Percentiles rank a stretch among this genome's conserved stretches.
Conservation (phyloP, 371 early-diverging fungal genomes). For the Saksenaea vasiformis region DNA sequence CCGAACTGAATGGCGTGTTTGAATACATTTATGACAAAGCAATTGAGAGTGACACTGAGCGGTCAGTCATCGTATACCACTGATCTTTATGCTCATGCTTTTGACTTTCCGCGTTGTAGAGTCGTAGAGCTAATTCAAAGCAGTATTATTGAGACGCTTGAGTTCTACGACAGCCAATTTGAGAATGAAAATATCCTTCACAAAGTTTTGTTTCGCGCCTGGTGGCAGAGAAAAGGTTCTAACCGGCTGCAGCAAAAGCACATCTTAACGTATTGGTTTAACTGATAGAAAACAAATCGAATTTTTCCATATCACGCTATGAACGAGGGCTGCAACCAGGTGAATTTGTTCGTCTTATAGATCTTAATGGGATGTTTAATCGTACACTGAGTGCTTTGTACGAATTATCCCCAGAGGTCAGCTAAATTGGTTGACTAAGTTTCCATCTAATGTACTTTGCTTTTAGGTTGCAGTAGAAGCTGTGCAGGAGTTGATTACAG, state of each 20-base stretch:
- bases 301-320: slow-evolving; percentile 29
- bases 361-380: slow-evolving; percentile 3
- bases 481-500: background rate
- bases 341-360: slow-evolving; percentile 15
- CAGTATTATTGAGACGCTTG: slow-evolving; percentile 10
- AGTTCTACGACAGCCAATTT: slow-evolving; percentile 7
- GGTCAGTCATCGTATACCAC: background rate
- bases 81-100: background rate
- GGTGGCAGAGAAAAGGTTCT: slow-evolving; percentile 18
- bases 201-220: slow-evolving; percentile 22
- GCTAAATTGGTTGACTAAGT: background rate
- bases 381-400: slow-evolving; percentile 9
- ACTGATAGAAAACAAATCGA: slow-evolving; percentile 9
- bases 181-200: slow-evolving; percentile 14
- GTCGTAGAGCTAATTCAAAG: background rate
- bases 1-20: slow-evolving; percentile 23
- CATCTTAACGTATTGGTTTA: background rate
- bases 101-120: background rate
- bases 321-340: slow-evolving; percentile 12
- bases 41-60: background rate
- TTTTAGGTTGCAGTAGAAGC: background rate
- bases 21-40: slow-evolving; percentile 8
- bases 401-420: slow-evolving; percentile 9
- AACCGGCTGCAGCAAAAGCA: background rate
- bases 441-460: background rate